phyloP scores from a whole-genome alignment of 495 filamentous ascomycete genomes.

The Annulohypoxylon moriforme region DNA sequence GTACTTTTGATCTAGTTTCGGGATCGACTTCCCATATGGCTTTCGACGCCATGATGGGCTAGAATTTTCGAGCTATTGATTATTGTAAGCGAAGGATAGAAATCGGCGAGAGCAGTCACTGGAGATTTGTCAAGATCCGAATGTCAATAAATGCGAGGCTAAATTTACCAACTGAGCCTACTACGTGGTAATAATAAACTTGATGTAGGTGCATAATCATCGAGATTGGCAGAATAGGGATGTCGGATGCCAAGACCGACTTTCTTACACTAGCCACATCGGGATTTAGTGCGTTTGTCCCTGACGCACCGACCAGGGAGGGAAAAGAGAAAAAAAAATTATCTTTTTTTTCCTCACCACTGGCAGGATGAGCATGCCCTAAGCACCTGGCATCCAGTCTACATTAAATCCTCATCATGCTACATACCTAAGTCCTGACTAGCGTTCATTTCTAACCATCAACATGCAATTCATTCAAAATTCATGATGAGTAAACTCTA shows the following conservation, averaged over 20 bases:
- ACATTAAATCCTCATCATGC: background rate
- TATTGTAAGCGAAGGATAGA: conserved; percentile 10
- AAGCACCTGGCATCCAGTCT: background rate
- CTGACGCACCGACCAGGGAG: background rate
- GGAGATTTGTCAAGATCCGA: background rate
- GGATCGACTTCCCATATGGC: conserved; percentile 98
- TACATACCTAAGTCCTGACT: background rate
- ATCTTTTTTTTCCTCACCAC: background rate
- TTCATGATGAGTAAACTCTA: background rate
- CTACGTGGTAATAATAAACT: conserved; percentile 32
- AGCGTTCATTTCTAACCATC: too few species aligned
- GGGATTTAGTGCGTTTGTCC: background rate
- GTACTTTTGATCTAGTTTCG: conserved; percentile 91
- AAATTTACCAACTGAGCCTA: conserved; percentile 1
- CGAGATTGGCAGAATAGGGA: conserved; percentile 25
- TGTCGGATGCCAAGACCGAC: conserved; percentile 37
- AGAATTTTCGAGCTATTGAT: conserved; percentile 23
- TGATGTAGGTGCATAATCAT: conserved; percentile 17
- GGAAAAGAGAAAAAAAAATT: background rate
- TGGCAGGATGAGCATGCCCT: background rate
- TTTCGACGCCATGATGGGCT: conserved; percentile 57
- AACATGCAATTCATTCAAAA: background rate
- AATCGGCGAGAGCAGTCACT: background rate
- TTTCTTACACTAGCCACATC: conserved; percentile 7
- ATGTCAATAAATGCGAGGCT: background rate